A percentile compares a stretch with the other conserved stretches of the same genome.
Evolutionary conservation across 179 eudicot species (phyloP).

Genomic region (Sideroxylon spinosum): DNA sequence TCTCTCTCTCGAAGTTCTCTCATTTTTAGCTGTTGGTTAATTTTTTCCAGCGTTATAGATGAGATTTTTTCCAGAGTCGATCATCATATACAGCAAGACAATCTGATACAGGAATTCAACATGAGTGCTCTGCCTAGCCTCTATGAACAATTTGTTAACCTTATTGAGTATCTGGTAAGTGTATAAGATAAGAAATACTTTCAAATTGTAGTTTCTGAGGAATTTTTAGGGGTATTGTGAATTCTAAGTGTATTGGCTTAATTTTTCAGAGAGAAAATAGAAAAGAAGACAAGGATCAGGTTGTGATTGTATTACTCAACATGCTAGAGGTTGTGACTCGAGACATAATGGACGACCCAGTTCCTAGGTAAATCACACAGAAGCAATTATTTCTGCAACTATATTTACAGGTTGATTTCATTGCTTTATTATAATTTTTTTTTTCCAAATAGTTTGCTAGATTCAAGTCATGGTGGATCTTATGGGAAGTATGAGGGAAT

Average conservation of each 20-base stretch:
- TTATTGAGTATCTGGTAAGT: constrained; percentile 75
- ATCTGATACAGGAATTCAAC: constrained; percentile 47
- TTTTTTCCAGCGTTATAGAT: constrained; percentile 56
- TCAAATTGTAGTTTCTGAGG: background rate
- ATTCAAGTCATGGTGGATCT: constrained; percentile 63
- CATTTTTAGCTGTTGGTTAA: constrained; percentile 10
- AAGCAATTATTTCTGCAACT: background rate
- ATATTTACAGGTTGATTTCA: constrained; percentile 8
- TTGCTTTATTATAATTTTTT: constrained; percentile 15
- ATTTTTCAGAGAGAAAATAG: constrained; percentile 57
- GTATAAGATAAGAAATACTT: background rate
- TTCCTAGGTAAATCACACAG: constrained; percentile 35
- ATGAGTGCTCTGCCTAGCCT: constrained; percentile 88
- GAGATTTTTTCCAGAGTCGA: constrained; percentile 66
- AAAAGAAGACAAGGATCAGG: constrained; percentile 60
- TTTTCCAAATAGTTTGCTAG: constrained; percentile 39
- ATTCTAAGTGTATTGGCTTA: background rate
- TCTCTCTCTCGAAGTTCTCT: background rate
- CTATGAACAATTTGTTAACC: constrained; percentile 67
- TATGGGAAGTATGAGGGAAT: constrained; percentile 47
- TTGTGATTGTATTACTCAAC: constrained; percentile 69
- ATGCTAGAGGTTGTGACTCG: constrained; percentile 94
- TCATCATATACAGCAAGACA: constrained; percentile 40
- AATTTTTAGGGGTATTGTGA: background rate
- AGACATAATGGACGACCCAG: constrained; percentile 70